Base-by-base conservation (phyloP, 1,284 basidiomycete species). In the Ustilago curta region DNA sequence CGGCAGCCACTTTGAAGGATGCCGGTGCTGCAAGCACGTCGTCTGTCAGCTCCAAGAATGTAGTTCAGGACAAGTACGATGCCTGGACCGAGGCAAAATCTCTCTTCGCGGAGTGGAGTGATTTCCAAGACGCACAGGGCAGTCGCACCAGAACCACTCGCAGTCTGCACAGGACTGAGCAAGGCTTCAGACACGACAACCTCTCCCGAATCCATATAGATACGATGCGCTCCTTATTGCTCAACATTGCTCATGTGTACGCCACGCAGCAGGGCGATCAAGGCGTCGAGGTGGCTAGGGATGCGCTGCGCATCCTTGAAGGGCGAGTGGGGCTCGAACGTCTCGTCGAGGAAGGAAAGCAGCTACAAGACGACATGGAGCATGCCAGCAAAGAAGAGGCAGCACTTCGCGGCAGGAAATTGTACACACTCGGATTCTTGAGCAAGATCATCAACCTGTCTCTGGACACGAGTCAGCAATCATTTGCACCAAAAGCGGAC, bases 401-500 rank as follows among this genome's bases (percentile, higher is more conserved):
- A 19, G 39, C 48, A 65, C 32, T 60, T 27, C 59, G 65, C 44
- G 59, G 12, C 42, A 3, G 35, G 35, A 58, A 29, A 14, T 31
- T 44, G 3, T 27, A 27, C 45, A 44, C 45, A 8, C 25, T 54
- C 23, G 18, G 18, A 4, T 25, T 27, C 8, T 31, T 70, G 14
- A 39, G 39, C 45, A 54, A 29, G 59, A 25, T 58, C 6, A 14
- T 61, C 19, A 39, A 21, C 43, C 39, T 59, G 7, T 62, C 71
- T 2, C 54, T 74, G 3, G 66, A 69, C n/a, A 70, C 71, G 4
- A 59, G 66, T 2, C 21, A 53, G 9, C 62, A 59, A 14, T 55
- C 61, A 1, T 74, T 66, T 25, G 71, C 71, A 14, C 49, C 65
- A 4, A 69, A 69, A 43, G 56, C 32, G 21, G 55, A 69, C 9